phyloP scores from a whole-genome alignment of 306 rosid species.

The Inga leiocalycina region DNA sequence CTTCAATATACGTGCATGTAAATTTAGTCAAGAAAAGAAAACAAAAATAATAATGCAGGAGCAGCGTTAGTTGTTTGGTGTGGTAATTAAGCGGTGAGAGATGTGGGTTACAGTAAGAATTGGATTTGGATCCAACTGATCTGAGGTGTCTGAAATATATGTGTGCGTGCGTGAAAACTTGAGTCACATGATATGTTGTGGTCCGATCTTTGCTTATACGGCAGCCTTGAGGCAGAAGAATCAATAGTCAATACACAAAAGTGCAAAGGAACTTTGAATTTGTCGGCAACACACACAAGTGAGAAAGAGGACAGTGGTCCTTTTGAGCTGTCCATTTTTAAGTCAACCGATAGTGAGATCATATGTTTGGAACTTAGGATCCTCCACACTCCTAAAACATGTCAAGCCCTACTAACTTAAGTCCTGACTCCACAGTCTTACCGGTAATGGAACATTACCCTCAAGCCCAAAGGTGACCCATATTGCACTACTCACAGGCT shows the following conservation, averaged over 20 bases:
- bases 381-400: conserved; percentile 29
- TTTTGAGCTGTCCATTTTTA: conserved; percentile 65
- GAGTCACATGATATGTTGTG: not conserved
- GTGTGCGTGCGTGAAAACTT: not conserved
- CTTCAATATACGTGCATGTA: not conserved
- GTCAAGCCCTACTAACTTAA: not conserved
- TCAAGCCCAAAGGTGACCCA: not conserved
- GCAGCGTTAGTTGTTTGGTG: not conserved
- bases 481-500: not conserved
- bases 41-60: not conserved
- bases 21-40: not conserved
- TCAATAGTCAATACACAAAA: not conserved
- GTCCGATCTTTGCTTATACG: not conserved
- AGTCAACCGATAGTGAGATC: conserved; percentile 48
- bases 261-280: not conserved
- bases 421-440: no score
- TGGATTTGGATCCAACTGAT: not conserved
- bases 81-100: not conserved
- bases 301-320: conserved; percentile 23
- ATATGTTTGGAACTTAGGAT: conserved; percentile 33
- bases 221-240: not conserved
- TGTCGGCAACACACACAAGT: not conserved
- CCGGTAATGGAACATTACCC: not conserved
- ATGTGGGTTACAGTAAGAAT: not conserved
- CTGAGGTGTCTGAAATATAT: not conserved